Base-by-base conservation (phyloP, 805 yeast genomes). In the Lipomyces orientalis region DNA sequence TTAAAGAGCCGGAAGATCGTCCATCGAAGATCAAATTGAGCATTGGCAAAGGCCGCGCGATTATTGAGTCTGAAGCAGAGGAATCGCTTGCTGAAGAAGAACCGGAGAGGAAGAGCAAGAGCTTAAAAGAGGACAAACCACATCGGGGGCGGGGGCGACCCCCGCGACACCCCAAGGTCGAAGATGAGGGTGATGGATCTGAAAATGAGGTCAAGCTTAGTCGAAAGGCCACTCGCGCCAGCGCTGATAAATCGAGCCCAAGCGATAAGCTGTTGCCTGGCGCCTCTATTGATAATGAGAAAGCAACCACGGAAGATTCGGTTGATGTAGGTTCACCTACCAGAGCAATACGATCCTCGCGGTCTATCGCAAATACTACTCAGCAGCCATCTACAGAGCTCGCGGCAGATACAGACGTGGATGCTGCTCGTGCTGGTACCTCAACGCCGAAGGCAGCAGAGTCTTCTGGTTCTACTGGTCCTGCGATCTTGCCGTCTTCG, bases 141-240 rank as follows among this genome's bases (percentile, higher is more conserved):
- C 43, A 57, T 68, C 73, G 69, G 65, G 56, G 67, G 64, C 57
- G 75, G 71, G 67, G 69, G 68, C 58, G 64, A 14, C 61, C 67
- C n/a, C 54, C 66, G n/a, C 61, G 62, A 16, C 49, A 43, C 10
- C 49, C 49, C n/a, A 43, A n/a, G 49, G 49, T 43, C 16, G 49
- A 43, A 12, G 49, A 54, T 19, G 56, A 37, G n/a, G 37, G 6
- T 37, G 61, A 34, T n/a, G 52, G 19, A 8, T 49, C 37, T 1
- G 65, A 35, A 14, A 54, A 19, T 5, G 52, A 43, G 49, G 51
- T 33, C 25, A 58, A 14, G 35, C n/a, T 25, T 29, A 29, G 29
- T 29, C 22, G 56, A 8, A 52, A 39, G 33, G 51, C 61, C n/a
- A 37, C 54, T 16, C 29, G 61, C 5, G n/a, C 61, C 9, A n/a